A percentile compares a stretch with the other conserved stretches of the same genome.
Conservation (phyloP, 108 stramenopile genomes). For the Asterionellopsis glacialis region DNA sequence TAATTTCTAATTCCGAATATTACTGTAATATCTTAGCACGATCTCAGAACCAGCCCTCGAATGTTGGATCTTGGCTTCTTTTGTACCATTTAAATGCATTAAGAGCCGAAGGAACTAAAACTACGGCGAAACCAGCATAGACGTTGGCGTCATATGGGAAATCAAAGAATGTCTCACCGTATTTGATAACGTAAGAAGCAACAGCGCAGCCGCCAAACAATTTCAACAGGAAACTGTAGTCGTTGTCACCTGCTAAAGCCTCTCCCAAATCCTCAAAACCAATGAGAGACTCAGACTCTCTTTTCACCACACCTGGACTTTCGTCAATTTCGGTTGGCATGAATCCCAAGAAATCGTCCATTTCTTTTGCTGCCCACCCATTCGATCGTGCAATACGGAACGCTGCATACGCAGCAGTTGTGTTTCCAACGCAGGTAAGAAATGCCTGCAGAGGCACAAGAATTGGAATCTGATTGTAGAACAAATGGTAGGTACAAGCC, state of each 20-base stretch:
- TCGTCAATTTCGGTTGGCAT: background rate
- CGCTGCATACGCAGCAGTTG: conserved; percentile 68
- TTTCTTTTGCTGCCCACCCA: conserved; percentile 43
- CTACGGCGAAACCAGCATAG: conserved; percentile 47
- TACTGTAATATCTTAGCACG: too few species aligned
- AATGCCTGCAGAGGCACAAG: conserved; percentile 86
- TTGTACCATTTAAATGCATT: conserved; percentile 86
- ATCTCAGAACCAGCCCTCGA: conserved; percentile 80
- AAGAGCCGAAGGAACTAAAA: conserved; percentile 57
- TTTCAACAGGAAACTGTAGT: conserved; percentile 74
- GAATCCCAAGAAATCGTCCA: background rate
- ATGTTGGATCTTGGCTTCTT: conserved; percentile 67
- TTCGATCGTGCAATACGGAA: conserved; percentile 71
- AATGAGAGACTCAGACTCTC: conserved; percentile 47
- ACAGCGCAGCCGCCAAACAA: conserved; percentile 74
- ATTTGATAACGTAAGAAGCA: conserved; percentile 71
- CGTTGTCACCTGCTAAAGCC: conserved; percentile 56
- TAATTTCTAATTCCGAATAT: too few species aligned
- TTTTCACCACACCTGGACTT: background rate
- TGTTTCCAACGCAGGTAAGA: conserved; percentile 77
- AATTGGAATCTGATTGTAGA: conserved; percentile 83
- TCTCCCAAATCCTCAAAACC: conserved; percentile 83
- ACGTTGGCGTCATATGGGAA: conserved; percentile 71
- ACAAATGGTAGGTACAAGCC: conserved; percentile 90
- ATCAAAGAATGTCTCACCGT: conserved; percentile 67